A percentile compares a stretch with the other conserved stretches of the same genome.
These are phyloP conservation scores for Ophiostoma perfectum DNA, from an alignment of 2,329 filamentous ascomycete species.

Conservation along the genomic window DNA sequence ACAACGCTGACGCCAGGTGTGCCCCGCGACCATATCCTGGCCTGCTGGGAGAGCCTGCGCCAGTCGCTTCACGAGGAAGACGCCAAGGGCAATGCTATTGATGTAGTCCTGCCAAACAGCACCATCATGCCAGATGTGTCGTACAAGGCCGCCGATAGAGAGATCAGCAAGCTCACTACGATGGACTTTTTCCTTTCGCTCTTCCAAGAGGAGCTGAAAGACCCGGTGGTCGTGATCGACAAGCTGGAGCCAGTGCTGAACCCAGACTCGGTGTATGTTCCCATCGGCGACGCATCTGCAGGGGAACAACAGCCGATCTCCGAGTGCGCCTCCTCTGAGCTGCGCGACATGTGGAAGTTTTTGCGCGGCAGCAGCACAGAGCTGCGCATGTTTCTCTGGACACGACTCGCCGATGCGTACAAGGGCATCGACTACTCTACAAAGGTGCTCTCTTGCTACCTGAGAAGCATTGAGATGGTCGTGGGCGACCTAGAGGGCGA, in stretches of 20 bases:
- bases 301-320: conserved; percentile 38
- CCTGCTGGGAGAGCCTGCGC: conserved; percentile 54
- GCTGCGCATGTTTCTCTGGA: conserved; percentile 82
- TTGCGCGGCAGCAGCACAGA: conserved; percentile 75
- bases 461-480: conserved; percentile 81
- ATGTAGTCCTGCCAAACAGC: conserved; percentile 67
- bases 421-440: conserved; percentile 75
- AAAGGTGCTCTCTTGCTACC: conserved; percentile 80
- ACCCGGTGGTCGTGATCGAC: conserved; percentile 82
- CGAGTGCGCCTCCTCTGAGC: conserved; percentile 50
- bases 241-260: conserved; percentile 89
- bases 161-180: conserved; percentile 86
- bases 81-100: conserved; percentile 30
- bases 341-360: conserved; percentile 80
- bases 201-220: conserved; percentile 74
- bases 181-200: conserved; percentile 94
- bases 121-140: conserved; percentile 84
- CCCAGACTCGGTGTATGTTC: conserved; percentile 51
- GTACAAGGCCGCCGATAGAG: conserved; percentile 73
- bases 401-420: conserved; percentile 84
- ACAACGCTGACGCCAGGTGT: conserved; percentile 50
- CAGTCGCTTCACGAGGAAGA: conserved; percentile 42
- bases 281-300: background rate
- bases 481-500: conserved; percentile 58
- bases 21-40: conserved; percentile 51